Conservation (phyloP, 2,329 filamentous ascomycete species). For the Sphaerostilbella broomeana region DNA sequence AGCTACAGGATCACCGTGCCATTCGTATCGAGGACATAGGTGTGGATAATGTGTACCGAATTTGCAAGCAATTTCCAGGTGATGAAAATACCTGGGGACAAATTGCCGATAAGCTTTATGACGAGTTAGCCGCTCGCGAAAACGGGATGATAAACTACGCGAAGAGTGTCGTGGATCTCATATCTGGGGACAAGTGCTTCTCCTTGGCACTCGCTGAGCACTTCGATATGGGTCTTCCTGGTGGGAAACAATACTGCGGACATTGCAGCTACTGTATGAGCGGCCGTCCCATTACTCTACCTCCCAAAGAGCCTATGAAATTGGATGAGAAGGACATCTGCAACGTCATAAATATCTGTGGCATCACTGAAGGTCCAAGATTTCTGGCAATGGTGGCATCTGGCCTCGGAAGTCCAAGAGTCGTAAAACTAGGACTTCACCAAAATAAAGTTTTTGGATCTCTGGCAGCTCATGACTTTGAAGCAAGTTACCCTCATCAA, state of each 20-base stretch:
- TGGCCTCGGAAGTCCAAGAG: constrained; percentile 53
- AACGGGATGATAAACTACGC: constrained; percentile 28
- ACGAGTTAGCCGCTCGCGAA: neutral
- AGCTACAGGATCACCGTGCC: neutral
- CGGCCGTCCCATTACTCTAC: neutral
- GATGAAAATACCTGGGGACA: neutral
- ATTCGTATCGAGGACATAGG: neutral
- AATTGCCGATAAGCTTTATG: neutral
- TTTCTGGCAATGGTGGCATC: constrained; percentile 55
- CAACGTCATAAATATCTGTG: constrained; percentile 36
- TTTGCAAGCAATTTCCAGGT: neutral
- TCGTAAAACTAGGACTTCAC: constrained; percentile 30
- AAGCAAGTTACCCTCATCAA: neutral
- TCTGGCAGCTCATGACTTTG: neutral
- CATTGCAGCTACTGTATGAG: constrained; percentile 41
- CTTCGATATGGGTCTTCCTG: constrained; percentile 48
- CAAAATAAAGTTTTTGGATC: neutral
- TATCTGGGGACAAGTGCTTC: constrained; percentile 47
- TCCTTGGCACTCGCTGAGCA: constrained; percentile 46
- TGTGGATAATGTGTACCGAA: neutral
- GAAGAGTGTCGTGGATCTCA: constrained; percentile 43
- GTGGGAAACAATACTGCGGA: constrained; percentile 40
- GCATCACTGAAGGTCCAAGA: constrained; percentile 49
- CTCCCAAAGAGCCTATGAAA: neutral
- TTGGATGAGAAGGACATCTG: constrained; percentile 36